phyloP scores from a whole-genome alignment of 2,329 filamentous ascomycete genomes.

The Sphaceloma murrayae region DNA sequence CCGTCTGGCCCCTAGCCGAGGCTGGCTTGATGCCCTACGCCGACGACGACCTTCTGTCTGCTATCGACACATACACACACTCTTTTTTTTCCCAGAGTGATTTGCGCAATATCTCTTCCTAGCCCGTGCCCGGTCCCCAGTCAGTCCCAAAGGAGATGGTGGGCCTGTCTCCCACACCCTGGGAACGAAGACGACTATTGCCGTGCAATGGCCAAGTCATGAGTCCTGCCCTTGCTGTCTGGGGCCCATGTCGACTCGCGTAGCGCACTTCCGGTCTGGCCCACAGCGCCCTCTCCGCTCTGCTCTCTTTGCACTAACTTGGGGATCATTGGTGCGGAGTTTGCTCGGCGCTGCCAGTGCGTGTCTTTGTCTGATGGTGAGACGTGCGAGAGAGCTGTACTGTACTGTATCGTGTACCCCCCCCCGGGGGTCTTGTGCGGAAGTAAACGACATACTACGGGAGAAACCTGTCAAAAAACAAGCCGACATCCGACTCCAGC shows the following conservation, averaged over 20 bases:
- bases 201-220: conserved; percentile 5
- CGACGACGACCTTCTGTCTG: too few relatives aligned
- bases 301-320: too few relatives aligned
- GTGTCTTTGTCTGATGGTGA: too few relatives aligned
- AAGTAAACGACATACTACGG: too few relatives aligned
- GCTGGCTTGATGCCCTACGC: too few relatives aligned
- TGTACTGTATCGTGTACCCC: too few relatives aligned
- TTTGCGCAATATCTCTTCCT: conserved; percentile 12
- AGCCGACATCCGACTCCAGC: conserved; percentile 5
- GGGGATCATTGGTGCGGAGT: conserved; percentile 14
- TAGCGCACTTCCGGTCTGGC: conserved; percentile 14
- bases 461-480: too few relatives aligned
- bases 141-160: conserved; percentile 6
- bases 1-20: conserved; percentile 1
- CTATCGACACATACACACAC: too few relatives aligned
- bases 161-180: conserved; percentile 5
- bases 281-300: conserved; percentile 12
- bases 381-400: too few relatives aligned
- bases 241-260: conserved; percentile 15
- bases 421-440: too few relatives aligned
- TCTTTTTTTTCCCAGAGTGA: too few relatives aligned
- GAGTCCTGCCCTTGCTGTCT: conserved; percentile 10
- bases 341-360: conserved; percentile 6
- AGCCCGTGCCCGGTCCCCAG: background rate
- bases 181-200: conserved; percentile 12